These are phyloP conservation scores for Solanum acaule DNA, from an alignment of 257 asterid genomes.

Conservation along the genomic window DNA sequence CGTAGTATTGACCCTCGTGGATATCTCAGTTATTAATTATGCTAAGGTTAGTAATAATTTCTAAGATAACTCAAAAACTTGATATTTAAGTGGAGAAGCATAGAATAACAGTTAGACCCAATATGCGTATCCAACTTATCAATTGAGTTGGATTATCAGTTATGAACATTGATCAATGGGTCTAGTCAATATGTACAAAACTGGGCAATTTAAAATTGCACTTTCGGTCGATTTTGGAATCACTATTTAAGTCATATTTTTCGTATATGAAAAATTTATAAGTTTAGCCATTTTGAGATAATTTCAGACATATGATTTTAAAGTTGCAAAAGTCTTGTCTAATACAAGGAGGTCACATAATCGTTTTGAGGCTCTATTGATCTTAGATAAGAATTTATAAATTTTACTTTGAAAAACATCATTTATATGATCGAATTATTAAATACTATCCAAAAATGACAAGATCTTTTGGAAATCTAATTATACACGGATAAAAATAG, in stretches of 20 bases:
- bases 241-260: neutral
- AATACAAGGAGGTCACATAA: neutral
- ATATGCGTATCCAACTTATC: neutral
- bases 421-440: too few species aligned
- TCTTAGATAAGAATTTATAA: neutral
- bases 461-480: neutral
- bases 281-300: neutral
- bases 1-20: accelerated
- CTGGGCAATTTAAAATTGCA: neutral
- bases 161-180: neutral
- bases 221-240: neutral
- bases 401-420: neutral
- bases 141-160: neutral
- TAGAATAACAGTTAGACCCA: neutral
- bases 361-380: neutral
- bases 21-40: neutral
- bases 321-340: neutral
- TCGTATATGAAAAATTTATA: neutral
- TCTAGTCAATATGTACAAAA: neutral
- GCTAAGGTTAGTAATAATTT: neutral
- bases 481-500: neutral
- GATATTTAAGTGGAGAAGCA: neutral
- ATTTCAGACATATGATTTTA: too few species aligned
- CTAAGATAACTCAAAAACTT: neutral
- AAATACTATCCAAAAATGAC: too few species aligned